These are phyloP conservation scores for Ascochyta koolunga DNA, from an alignment of 2,329 filamentous ascomycete genomes.

Conservation along the genomic window DNA sequence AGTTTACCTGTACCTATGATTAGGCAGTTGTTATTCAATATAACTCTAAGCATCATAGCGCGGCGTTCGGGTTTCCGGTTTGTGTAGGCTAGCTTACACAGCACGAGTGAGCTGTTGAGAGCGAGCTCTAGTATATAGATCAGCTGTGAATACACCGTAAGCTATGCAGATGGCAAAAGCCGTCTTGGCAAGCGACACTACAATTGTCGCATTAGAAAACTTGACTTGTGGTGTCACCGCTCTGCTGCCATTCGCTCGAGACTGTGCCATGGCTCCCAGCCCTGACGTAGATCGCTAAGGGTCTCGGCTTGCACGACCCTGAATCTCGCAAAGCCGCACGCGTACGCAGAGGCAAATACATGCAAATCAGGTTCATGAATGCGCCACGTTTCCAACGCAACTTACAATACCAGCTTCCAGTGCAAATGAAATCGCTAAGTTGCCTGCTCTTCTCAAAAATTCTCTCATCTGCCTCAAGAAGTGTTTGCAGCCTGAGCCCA, in stretches of 20 bases:
- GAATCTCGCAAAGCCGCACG: constrained; percentile 10
- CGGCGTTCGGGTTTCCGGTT: constrained; percentile 12
- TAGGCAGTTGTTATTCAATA: background rate
- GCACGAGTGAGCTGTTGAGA: background rate
- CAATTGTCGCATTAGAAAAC: background rate
- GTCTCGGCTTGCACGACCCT: constrained; percentile 3
- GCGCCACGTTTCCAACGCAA: constrained; percentile 2
- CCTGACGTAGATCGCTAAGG: constrained; percentile 31
- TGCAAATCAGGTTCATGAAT: constrained; percentile 9
- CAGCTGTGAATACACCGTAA: background rate
- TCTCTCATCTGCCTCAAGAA: constrained; percentile 11
- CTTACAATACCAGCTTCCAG: background rate
- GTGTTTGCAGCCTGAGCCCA: constrained; percentile 25
- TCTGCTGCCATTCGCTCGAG: constrained; percentile 1
- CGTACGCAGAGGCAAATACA: constrained; percentile 7
- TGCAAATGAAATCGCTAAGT: background rate
- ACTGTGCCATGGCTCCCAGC: constrained; percentile 18
- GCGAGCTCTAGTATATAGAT: background rate
- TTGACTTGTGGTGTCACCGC: constrained; percentile 1
- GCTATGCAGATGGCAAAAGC: background rate
- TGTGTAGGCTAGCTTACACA: background rate
- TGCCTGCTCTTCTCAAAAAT: background rate
- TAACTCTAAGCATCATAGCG: constrained; percentile 15
- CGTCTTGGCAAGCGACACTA: constrained; percentile 4
- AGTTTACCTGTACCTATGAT: no score